Percentiles rank a stretch among this genome's conserved stretches.
These are phyloP conservation scores for Pyricularia pennisetigena DNA, from an alignment of 2,329 filamentous ascomycete species.

Conservation along the genomic window DNA sequence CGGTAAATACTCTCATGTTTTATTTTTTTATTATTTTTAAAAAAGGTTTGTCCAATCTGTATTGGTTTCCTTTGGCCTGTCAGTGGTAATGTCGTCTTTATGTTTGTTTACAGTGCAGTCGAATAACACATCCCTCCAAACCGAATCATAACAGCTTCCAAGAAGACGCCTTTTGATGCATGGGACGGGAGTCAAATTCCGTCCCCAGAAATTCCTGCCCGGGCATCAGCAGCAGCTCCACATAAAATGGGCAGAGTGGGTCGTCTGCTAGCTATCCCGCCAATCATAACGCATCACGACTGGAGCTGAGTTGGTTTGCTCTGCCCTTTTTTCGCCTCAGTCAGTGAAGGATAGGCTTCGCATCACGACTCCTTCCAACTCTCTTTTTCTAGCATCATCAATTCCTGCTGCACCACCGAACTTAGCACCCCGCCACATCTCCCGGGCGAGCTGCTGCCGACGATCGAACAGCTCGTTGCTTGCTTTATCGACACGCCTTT, in stretches of 20 bases:
- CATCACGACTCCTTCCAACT: slow-evolving; percentile 4
- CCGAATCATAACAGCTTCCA: background rate
- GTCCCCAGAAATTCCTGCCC: slow-evolving; percentile 3
- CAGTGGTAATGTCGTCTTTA: too few species aligned
- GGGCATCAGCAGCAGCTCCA: background rate
- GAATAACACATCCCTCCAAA: background rate
- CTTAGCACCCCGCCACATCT: slow-evolving; percentile 3
- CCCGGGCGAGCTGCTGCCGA: slow-evolving; percentile 1
- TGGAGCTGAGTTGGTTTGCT: slow-evolving; percentile 1
- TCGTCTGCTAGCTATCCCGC: background rate
- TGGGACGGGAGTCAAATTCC: background rate
- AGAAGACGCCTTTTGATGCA: background rate
- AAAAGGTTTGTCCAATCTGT: background rate
- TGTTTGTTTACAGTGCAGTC: background rate
- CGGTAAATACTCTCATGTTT: background rate
- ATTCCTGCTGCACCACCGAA: background rate
- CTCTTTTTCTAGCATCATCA: slow-evolving; percentile 3
- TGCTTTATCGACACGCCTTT: background rate
- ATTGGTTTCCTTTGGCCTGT: background rate
- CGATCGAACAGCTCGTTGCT: background rate
- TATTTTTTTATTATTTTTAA: too few species aligned
- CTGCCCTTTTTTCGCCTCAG: background rate
- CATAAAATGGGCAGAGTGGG: background rate
- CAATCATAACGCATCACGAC: background rate
- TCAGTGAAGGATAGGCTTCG: background rate